These are phyloP conservation scores for Euryodendron excelsum DNA, from an alignment of 148 eudicot genomes.

Conservation along the genomic window DNA sequence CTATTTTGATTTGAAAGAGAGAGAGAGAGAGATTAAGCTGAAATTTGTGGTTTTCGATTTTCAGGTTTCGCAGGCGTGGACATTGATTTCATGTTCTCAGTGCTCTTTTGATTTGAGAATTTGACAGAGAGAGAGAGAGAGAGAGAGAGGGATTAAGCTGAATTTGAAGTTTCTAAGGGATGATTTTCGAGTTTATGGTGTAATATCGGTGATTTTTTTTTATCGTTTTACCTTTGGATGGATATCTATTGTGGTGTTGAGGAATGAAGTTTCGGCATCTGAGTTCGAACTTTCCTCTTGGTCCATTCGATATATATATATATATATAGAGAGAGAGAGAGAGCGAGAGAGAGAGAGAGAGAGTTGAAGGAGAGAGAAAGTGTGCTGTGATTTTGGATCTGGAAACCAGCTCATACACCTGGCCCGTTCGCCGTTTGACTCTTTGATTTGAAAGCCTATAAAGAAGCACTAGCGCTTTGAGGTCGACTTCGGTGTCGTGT, in stretches of 20 bases:
- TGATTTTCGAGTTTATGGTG: not conserved
- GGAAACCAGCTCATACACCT: not conserved
- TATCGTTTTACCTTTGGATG: not conserved
- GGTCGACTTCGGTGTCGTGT: slow-evolving; percentile 1
- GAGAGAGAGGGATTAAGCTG: not conserved
- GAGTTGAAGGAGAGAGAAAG: not conserved
- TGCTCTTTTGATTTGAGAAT: no score
- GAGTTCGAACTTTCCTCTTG: not conserved
- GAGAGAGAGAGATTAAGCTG: not conserved
- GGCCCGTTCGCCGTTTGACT: not conserved
- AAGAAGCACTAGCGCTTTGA: not conserved
- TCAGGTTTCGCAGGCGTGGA: not conserved
- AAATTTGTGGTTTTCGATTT: not conserved
- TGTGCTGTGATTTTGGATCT: slow-evolving; percentile 10
- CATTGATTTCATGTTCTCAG: not conserved
- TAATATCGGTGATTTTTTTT: not conserved
- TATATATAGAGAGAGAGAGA: not conserved
- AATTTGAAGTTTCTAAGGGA: not conserved
- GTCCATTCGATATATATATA: not conserved
- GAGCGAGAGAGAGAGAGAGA: not conserved
- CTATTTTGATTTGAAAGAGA: no score
- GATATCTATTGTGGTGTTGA: not conserved
- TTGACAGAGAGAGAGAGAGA: no score
- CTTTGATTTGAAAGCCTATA: slow-evolving; percentile 9
- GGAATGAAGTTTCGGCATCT: not conserved